Base-by-base conservation (phyloP, 2,329 filamentous ascomycete species). In the Dactylella cylindrospora region DNA sequence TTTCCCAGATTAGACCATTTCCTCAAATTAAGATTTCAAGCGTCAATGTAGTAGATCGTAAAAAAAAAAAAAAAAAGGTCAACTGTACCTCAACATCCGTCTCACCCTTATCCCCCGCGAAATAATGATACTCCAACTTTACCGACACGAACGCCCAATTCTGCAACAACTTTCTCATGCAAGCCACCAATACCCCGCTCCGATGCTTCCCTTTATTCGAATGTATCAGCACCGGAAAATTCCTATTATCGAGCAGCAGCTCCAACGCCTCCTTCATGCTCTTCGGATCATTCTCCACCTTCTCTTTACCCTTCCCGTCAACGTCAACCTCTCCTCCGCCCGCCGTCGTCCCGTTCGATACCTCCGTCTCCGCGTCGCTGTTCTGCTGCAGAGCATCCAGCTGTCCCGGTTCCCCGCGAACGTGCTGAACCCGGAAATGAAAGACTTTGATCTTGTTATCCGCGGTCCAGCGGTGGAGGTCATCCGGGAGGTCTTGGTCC, bases 161-260 rank as follows among this genome's bases (percentile, higher is more conserved):
- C 50, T 68, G 66, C 31, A 69, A 36, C 9, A 68, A 35, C 26
- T 68, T 68, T 20, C 67, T 47, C 65, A 68, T 65, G 45, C 68
- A 69, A 8, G 66, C 68, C 0, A 69, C 67, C 45, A 69, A 32
- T 33, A 69, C 68, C 5, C 68, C 68, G 10, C 60, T 66, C 10
- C 67, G 65, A 26, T 69, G 67, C 33, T 69, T 68, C 17, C 68
- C 68, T 50, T 69, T 69, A 35, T 69, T 69, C 4, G 65, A 68
- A 38, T 69, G 68, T 13, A 68, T 66, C 22, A 69, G 64, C 5
- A 68, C 65, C 1, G 67, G 68, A 52, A 67, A 65, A 46, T 69
- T 69, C 5, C 67, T 40, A 13, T 64, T 60, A 29, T 68, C 68
- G 13, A 67, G 64, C 8, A 68, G 49, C 13, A 69, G 53, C 35